Conservation (phyloP, 495 filamentous ascomycete genomes). For the Immersiella caudata region DNA sequence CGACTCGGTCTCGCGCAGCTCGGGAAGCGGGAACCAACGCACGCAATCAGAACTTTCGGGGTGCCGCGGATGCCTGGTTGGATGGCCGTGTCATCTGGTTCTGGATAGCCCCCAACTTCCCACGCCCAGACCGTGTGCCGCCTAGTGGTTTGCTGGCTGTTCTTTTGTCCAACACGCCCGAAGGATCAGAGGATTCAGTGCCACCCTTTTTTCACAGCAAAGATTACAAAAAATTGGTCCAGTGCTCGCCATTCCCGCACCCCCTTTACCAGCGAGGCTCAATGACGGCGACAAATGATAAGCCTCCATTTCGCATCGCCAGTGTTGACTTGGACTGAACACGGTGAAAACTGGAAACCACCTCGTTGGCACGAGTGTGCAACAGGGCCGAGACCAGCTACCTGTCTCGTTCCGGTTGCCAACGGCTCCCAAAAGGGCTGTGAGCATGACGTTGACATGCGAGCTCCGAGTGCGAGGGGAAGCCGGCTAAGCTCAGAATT, state of each 20-base stretch:
- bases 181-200: background rate
- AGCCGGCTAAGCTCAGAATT: background rate
- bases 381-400: background rate
- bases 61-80: background rate
- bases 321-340: background rate
- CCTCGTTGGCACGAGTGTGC: background rate
- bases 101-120: background rate
- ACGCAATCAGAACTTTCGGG: constrained; percentile 1
- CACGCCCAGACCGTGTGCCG: background rate
- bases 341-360: background rate
- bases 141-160: too few relatives aligned
- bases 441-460: background rate
- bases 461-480: background rate
- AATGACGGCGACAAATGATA: background rate
- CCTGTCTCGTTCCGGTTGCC: background rate
- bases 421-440: background rate
- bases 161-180: background rate
- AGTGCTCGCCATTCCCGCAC: background rate
- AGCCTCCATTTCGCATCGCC: background rate
- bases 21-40: constrained; percentile 1
- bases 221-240: background rate
- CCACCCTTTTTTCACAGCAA: background rate
- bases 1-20: background rate
- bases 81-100: background rate
- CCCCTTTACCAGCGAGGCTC: background rate